Base-by-base conservation (phyloP, 768 basidiomycete genomes). In the Tricholoma sp. region DNA sequence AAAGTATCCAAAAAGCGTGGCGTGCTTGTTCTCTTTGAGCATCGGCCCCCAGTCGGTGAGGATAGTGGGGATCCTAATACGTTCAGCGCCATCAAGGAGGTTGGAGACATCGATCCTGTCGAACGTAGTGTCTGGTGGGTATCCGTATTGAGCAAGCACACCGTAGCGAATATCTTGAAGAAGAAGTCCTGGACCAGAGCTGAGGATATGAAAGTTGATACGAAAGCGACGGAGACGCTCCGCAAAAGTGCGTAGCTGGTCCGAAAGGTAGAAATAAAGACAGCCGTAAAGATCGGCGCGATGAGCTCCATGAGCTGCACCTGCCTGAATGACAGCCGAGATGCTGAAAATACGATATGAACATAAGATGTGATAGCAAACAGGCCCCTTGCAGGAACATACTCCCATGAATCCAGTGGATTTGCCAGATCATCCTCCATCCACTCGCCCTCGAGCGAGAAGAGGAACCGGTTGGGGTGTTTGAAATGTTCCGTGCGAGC, bases 211-310 rank as follows among this genome's bases (percentile, higher is more conserved):
- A 34, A 78, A 67, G 2, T 63, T 49, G 47, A 78, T 64, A 32
- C 60, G 60, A 49, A 67, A 66, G 27, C 61, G 62, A 27, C 64
- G 66, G 31, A 76, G 55, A 10, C 71, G 69, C 34, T 64, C 52
- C 2, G 67, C 64, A 61, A 78, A 77, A 2, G 63, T 57, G 19
- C 57, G 60, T 27, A 79, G 61, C 58, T 77, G 66, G 21, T 73
- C 70, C 12, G 69, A 66, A 32, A 78, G 35, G 54, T 72, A 70
- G 52, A 78, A 77, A 62, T 75, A 75, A 35, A 78, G 70, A 51
- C 75, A 78, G 7, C 78, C 78, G 51, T 70, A 74, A 37, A 78
- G 62, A 62, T 78, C 77, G 54, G 71, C 75, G 0, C 63, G 59
- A 21, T 63, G 67, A 6, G 70, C 68, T 5, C 74, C 74, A 32